Base-by-base conservation (phyloP, 2,329 filamentous ascomycete genomes). In the Hypoxylon sp. region DNA sequence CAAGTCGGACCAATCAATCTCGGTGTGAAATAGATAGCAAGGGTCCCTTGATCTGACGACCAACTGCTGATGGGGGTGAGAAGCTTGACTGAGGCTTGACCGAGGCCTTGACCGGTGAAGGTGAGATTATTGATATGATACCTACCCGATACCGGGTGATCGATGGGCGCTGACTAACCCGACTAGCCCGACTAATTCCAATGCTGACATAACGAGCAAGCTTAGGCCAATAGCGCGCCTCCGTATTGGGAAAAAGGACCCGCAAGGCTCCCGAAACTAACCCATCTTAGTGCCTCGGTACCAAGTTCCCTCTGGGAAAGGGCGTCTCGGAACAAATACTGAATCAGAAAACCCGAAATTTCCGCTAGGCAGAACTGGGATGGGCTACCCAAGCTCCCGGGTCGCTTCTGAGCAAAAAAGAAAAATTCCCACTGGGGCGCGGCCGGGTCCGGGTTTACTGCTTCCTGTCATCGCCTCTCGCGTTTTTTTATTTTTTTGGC, bases 371-470 rank as follows among this genome's bases (percentile, higher is more conserved):
- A n/a, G 50, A 68, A 63, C 39, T 10, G 50, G 65, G 65, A 60
- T 67, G 60, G 63, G 17, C 39, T 59, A 71, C 17, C 69, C 69
- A 71, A 51, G 60, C 63, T 66, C 51, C 58, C 69, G 69, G 69
- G 69, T 71, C 69, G 29, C 37, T 35, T 29, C 17, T 27, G 2
- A 27, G 32, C 19, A 35, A 29, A 35, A 29, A 19, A 42, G 15
- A 29, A 44, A 37, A 39, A 6, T 15, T 5, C 21, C 13, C 48
- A 39, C 37, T 60, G 44, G 46, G 50, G 11, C 2, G 6, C 59
- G 60, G 56, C 48, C 56, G 64, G 56, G 48, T 29, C 63, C 64
- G 59, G 51, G 56, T 46, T 47, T 42, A 42, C 24, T 24, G 47
- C 11, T 51, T 52, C 46, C 39, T 54, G 17, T 58, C 44, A 47